Base-by-base conservation (phyloP, 345 rosid species). In the Brassica carinata region DNA sequence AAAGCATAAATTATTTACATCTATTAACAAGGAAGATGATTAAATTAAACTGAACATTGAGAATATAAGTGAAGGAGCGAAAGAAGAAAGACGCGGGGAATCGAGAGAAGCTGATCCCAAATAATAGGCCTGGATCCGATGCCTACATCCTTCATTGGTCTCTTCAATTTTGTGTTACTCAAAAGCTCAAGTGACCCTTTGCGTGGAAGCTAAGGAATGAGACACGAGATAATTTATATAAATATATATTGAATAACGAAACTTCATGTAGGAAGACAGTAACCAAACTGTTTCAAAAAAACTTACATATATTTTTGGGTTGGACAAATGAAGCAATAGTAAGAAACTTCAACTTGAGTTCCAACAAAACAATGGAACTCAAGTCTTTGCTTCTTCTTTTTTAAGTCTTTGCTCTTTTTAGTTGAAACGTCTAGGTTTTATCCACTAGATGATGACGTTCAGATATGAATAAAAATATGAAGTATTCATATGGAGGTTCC, bases 151-250 rank as follows among this genome's bases (percentile, higher is more conserved):
- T 68, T 62, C 81, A 74, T 64, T 71, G 76, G 6, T 75, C 62
- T 81, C 78, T 78, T 57, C 68, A 67, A 75, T 77, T 66, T 68
- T 9, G 88, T 78, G 85, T 53, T 73, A 82, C 86, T 81, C 84
- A 83, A 83, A 79, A 69, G 65, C 67, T 71, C 73, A 43, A 76
- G 31, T 0, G 67, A 75, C 48, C 73, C 91, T 87, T 90, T 74
- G 83, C 91, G 90, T 90, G 77, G 71, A 88, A 86, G 85, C 85
- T 38, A 89, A 88, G 93, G 66, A 79, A 67, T 17, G 61, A 73
- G 64, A 66, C 68, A 71, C 36, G 1, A 61, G 2, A 31, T 1
- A n/a, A 6, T 0, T 10, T 53, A 63, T 0, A 10, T 53, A 63
- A 58, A 26, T 9, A 51, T 51, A 45, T n/a, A 23, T 36, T 57